phyloP scores from a whole-genome alignment of 129 eudicot species.

The Flaveria bidentis region DNA sequence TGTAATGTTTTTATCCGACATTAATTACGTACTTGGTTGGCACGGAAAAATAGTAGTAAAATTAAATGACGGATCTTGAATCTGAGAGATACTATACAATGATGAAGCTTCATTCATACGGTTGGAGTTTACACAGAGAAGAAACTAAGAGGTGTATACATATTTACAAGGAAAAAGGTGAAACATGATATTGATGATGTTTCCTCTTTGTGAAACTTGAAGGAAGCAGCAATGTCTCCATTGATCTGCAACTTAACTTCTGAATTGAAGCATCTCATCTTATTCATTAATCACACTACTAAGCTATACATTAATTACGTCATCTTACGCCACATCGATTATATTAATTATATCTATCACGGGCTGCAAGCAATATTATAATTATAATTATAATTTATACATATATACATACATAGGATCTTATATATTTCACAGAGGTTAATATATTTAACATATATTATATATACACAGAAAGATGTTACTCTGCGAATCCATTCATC shows the following conservation, averaged over 20 bases:
- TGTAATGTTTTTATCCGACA: too few species aligned
- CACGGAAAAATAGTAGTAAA: too few species aligned
- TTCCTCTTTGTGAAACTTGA: slow-evolving; percentile 26
- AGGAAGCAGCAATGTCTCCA: slow-evolving; percentile 14
- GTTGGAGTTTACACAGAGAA: slow-evolving; percentile 9
- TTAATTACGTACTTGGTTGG: too few species aligned
- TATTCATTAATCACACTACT: slow-evolving; percentile 10
- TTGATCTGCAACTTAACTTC: slow-evolving; percentile 26
- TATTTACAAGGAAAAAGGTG: slow-evolving; percentile 13
- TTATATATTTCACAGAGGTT: background rate
- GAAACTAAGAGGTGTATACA: background rate
- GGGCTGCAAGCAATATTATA: slow-evolving; percentile 18
- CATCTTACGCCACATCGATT: slow-evolving; percentile 18
- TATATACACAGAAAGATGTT: background rate
- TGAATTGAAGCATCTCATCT: slow-evolving; percentile 30
- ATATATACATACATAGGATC: background rate
- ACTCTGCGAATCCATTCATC: slow-evolving; percentile 1
- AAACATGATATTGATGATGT: background rate
- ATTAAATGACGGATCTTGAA: too few species aligned
- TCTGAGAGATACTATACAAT: slow-evolving; percentile 5
- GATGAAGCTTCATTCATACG: slow-evolving; percentile 30
- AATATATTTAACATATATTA: too few species aligned
- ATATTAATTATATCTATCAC: slow-evolving; percentile 15
- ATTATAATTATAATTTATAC: background rate
- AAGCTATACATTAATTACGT: background rate